phyloP scores from a whole-genome alignment of 139 green algal species.

The Medakamo hakoo region DNA sequence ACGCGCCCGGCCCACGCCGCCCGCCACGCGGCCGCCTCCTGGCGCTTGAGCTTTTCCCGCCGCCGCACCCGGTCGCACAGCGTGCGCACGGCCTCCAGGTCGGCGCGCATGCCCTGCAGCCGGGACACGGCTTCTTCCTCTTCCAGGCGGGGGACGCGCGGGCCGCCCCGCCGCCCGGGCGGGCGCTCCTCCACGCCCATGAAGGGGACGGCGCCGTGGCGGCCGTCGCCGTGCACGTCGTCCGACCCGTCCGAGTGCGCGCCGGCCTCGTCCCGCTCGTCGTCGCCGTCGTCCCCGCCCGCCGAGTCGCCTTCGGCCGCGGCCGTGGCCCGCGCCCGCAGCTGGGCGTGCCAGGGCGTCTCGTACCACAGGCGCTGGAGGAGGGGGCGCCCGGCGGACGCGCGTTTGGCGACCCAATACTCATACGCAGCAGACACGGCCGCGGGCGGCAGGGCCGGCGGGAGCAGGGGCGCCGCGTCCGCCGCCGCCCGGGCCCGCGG shows the following conservation, averaged over 20 bases:
- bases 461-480: too few relatives aligned
- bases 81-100: constrained; percentile 11
- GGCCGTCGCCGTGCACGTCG: too few relatives aligned
- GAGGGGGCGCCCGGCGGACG: constrained; percentile 1
- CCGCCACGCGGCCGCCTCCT: not conserved
- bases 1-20: not conserved
- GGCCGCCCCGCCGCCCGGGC: too few relatives aligned
- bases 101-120: not conserved
- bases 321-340: not conserved
- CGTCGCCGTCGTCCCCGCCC: not conserved
- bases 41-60: constrained; percentile 8
- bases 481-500: too few relatives aligned
- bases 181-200: constrained; percentile 6
- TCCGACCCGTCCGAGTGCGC: not conserved
- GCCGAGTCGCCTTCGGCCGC: not conserved
- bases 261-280: not conserved
- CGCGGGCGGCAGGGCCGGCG: not conserved
- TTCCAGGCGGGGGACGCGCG: not conserved
- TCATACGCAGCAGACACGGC: constrained; percentile 4
- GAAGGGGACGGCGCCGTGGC: constrained; percentile 9
- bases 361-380: constrained; percentile 17
- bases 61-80: constrained; percentile 10
- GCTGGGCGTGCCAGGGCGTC: constrained; percentile 8
- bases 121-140: not conserved
- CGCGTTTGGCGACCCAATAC: constrained; percentile 8